phyloP scores from a whole-genome alignment of 495 filamentous ascomycete species.

The Pseudoneurospora amorphoporcata region DNA sequence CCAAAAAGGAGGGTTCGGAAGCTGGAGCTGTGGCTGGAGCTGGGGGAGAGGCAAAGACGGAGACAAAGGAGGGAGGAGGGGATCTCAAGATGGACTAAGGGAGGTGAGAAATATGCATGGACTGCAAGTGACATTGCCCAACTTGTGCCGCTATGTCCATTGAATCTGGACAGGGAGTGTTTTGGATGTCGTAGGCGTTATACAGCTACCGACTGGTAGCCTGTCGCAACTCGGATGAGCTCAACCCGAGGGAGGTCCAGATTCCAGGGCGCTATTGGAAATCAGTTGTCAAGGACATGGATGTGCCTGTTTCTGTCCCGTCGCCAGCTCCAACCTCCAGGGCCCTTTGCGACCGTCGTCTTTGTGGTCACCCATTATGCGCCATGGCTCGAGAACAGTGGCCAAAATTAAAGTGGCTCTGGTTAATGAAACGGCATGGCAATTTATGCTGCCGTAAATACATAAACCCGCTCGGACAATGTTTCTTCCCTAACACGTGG shows the following conservation, averaged over 20 bases:
- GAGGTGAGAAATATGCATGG: slow-evolving; percentile 2
- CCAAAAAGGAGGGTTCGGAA: slow-evolving; percentile 15
- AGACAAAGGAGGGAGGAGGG: slow-evolving; percentile 4
- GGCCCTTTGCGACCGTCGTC: not conserved
- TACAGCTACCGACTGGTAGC: not conserved
- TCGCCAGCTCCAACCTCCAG: not conserved
- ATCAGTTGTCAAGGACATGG: not conserved
- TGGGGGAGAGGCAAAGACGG: not conserved
- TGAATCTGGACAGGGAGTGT: not conserved
- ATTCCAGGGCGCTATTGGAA: not conserved
- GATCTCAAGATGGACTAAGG: slow-evolving; percentile 34
- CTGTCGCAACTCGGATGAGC: not conserved
- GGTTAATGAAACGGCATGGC: not conserved
- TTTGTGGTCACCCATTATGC: not conserved
- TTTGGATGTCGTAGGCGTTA: not conserved
- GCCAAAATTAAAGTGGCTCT: not conserved
- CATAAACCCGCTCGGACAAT: not conserved
- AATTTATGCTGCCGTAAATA: accelerated
- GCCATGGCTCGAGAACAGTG: not conserved
- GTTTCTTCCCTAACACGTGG: not conserved
- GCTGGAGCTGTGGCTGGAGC: not conserved
- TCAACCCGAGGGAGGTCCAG: not conserved
- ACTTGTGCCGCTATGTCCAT: not conserved
- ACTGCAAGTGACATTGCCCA: not conserved
- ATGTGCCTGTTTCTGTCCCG: not conserved